A percentile compares a stretch with the other conserved stretches of the same genome.
These are phyloP conservation scores for Sporothrix schenckii DNA, from an alignment of 2,329 filamentous ascomycete genomes.

Conservation along the genomic window DNA sequence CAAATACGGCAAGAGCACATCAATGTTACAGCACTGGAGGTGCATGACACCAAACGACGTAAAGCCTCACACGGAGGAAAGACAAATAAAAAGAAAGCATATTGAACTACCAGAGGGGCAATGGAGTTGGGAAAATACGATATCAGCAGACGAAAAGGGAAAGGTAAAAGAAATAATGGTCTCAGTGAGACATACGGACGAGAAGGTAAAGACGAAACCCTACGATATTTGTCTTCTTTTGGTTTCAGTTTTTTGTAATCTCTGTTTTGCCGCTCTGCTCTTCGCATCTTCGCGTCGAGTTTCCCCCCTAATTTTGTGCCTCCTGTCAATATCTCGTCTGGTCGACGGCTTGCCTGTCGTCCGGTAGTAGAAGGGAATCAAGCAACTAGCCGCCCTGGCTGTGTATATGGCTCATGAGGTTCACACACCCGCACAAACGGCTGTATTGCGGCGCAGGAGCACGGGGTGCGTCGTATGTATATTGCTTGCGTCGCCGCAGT, in stretches of 20 bases:
- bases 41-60: not conserved
- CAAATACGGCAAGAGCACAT: not conserved
- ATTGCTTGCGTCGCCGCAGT: conserved; percentile 12
- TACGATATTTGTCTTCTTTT: not conserved
- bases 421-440: conserved; percentile 6
- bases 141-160: not conserved
- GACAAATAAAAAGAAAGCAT: conserved; percentile 12
- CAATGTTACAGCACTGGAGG: not conserved
- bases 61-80: not conserved
- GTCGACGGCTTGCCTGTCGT: not conserved
- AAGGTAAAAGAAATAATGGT: not conserved
- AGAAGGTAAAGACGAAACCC: not conserved
- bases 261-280: not conserved
- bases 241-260: too few relatives aligned
- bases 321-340: conserved; percentile 6
- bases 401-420: not conserved
- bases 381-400: conserved; percentile 4
- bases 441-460: conserved; percentile 12
- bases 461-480: conserved; percentile 8
- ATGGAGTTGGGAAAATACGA: not conserved
- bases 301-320: not conserved
- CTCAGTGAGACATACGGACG: conserved; percentile 14
- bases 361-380: not conserved
- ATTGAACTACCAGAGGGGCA: not conserved
- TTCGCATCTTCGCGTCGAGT: not conserved